These are phyloP conservation scores for Metschnikowia anglica DNA, from an alignment of 805 yeast genomes.

Conservation along the genomic window DNA sequence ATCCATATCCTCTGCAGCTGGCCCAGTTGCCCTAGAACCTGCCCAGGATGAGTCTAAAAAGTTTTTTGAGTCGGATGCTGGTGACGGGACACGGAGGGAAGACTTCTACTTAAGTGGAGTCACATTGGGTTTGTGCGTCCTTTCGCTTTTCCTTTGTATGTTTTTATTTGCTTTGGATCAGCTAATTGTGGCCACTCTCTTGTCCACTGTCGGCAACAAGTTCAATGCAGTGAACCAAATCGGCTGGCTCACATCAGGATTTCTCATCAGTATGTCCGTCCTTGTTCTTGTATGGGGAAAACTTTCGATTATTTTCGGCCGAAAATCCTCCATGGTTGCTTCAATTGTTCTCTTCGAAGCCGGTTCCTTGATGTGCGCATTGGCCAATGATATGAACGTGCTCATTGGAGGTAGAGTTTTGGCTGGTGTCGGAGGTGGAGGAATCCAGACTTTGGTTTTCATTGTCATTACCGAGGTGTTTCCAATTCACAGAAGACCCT, in stretches of 20 bases:
- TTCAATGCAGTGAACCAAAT: conserved; percentile 34
- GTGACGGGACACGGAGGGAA: conserved; percentile 41
- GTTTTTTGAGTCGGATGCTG: conserved; percentile 42
- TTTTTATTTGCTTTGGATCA: conserved; percentile 41
- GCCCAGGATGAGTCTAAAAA: conserved; percentile 5
- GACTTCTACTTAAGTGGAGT: conserved; percentile 37
- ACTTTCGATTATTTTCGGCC: conserved; percentile 36
- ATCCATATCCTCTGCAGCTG: background rate
- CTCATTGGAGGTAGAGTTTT: conserved; percentile 42
- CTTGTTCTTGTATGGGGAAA: conserved; percentile 40
- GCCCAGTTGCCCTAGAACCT: conserved; percentile 5
- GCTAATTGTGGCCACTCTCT: conserved; percentile 37
- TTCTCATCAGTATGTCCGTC: conserved; percentile 34
- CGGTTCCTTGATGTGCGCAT: conserved; percentile 40
- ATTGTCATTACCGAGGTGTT: conserved; percentile 34
- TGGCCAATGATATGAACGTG: conserved; percentile 36
- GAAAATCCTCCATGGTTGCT: conserved; percentile 30
- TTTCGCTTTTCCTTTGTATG: conserved; percentile 30
- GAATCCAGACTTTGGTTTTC: conserved; percentile 30
- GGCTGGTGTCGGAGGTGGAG: conserved; percentile 40
- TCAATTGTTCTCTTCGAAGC: conserved; percentile 31
- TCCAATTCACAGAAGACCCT: conserved; percentile 29
- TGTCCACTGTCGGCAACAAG: conserved; percentile 36
- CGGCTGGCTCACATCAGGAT: conserved; percentile 42
- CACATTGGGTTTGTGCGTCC: conserved; percentile 25